Evolutionary conservation across 768 basidiomycete species (phyloP).

Genomic region (Suillus subluteus): DNA sequence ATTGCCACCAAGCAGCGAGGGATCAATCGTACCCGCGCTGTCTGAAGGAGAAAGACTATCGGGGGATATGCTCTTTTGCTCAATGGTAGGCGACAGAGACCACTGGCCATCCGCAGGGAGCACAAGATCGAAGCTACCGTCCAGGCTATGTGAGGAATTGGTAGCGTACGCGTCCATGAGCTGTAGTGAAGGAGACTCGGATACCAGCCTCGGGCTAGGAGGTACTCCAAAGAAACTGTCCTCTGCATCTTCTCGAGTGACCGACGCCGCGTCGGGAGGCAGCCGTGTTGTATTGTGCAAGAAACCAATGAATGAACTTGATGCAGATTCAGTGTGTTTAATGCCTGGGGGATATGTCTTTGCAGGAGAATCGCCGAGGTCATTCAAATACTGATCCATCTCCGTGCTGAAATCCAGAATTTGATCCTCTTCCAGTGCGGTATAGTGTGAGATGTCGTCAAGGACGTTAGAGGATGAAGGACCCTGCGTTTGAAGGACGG

Average conservation of each 20-base stretch:
- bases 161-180: neutral
- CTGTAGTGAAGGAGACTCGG: constrained; percentile 2
- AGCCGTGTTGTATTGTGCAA: constrained; percentile 14
- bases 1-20: constrained; percentile 29
- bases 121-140: constrained; percentile 12
- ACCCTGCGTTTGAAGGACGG: neutral
- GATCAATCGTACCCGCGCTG: constrained; percentile 29
- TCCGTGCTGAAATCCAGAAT: constrained; percentile 23
- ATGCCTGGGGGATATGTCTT: constrained; percentile 9
- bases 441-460: neutral
- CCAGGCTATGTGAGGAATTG: constrained; percentile 7
- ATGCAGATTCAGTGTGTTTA: constrained; percentile 15
- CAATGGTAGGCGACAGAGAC: neutral
- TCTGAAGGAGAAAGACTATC: constrained; percentile 3
- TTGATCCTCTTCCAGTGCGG: neutral
- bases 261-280: constrained; percentile 13
- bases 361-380: constrained; percentile 25
- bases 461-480: neutral
- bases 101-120: constrained; percentile 16
- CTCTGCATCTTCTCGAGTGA: constrained; percentile 9
- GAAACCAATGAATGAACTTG: constrained; percentile 12
- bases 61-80: neutral
- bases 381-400: constrained; percentile 33
- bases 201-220: constrained; percentile 24
- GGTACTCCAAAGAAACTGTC: constrained; percentile 33